These are phyloP conservation scores for Melanomma pulvis-pyrius DNA, from an alignment of 495 filamentous ascomycete species.

Conservation along the genomic window DNA sequence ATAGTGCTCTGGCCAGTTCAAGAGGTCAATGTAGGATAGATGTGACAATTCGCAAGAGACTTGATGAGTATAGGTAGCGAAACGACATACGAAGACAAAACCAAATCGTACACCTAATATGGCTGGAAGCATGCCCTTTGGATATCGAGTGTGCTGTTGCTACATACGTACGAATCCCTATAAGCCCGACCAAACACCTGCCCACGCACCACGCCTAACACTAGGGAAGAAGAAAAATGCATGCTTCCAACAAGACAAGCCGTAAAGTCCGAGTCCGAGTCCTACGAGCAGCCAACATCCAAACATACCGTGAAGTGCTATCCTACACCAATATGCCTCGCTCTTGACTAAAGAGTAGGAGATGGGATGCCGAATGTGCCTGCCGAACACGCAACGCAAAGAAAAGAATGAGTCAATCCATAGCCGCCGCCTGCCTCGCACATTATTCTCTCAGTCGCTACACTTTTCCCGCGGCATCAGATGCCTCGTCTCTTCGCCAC, in stretches of 20 bases:
- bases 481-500: not conserved
- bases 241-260: not conserved
- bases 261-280: not conserved
- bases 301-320: not conserved
- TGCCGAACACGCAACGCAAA: not conserved
- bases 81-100: too few species aligned
- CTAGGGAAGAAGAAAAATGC: not conserved
- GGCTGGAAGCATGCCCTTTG: constrained; percentile 3
- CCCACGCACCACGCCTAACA: not conserved
- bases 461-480: not conserved
- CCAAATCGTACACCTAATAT: not conserved
- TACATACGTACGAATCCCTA: constrained; percentile 1
- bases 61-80: too few species aligned
- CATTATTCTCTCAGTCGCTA: not conserved
- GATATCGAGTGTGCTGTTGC: constrained; percentile 1
- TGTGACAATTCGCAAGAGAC: too few species aligned
- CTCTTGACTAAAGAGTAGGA: not conserved
- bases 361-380: not conserved
- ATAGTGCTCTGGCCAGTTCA: too few species aligned
- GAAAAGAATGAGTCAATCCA: not conserved
- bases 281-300: not conserved
- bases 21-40: too few species aligned
- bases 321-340: not conserved
- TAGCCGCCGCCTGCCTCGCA: not conserved
- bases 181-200: constrained; percentile 6